Evolutionary conservation across 257 asterid species (phyloP), one percentile per base, ranked within the genome.

Genomic region (Nicotiana sylvestris): DNA sequence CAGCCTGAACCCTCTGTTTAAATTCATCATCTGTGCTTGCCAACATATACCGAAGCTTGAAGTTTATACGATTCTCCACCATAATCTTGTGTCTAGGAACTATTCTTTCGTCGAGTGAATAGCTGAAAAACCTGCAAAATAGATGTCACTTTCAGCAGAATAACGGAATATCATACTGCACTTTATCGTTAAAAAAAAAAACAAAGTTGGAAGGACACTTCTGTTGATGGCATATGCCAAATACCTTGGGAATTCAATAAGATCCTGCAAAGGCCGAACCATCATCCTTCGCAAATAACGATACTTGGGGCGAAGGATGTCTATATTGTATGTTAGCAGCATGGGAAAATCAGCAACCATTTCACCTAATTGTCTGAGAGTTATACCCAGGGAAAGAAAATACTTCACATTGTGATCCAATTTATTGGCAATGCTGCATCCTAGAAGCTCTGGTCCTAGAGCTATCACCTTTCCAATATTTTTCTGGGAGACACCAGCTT

Each of bases 241-340:
- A 18, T 86, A 96, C 99, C 99, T 96, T 68, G 99, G 99, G 81
- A 93, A 96, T 82, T 96, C 99, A 39, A 94, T 89, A 74, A 93
- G 85, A 86, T 96, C 99, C 67, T 84, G 84, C 82, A 94, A 81
- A 68, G 99, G 98, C 10, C 97, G 97, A 68, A 96, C 87, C 99
- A 96, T 96, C 83, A 83, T 90, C 86, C 97, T 88, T 65, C 98
- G 83, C 69, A 96, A 84, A 90, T 94, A 96, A 46, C 89, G 93
- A 85, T 96, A 96, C 88, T 96, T 96, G 81, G 98, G 97, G 58
- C 97, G 97, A 6, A 96, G 97, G 81, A 94, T 69, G 12, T 96
- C 97, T 77, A 90, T 85, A 85, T 91, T 94, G 86, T 94, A 96
- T 4, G 92, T 91, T 4, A 96, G 96, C 81, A 96, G 89, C 93